phyloP scores from a whole-genome alignment of 495 filamentous ascomycete species.

The Trichocladium uniseriatum region DNA sequence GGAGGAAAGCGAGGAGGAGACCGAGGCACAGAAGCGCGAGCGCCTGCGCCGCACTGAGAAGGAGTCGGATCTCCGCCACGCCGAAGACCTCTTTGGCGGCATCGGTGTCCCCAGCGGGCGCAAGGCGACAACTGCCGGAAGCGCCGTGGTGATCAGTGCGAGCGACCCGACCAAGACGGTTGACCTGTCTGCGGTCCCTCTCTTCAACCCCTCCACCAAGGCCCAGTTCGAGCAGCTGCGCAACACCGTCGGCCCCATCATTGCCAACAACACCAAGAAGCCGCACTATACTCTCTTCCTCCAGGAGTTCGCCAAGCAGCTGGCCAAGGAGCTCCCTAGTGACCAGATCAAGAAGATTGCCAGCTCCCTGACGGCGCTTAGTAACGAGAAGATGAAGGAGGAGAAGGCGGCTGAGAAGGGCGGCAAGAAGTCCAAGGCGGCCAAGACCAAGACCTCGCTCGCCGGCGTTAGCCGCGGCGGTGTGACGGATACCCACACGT shows the following conservation, averaged over 20 bases:
- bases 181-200: conserved; percentile 64
- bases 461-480: conserved; percentile 49
- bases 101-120: conserved; percentile 66
- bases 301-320: conserved; percentile 79
- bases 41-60: conserved; percentile 69
- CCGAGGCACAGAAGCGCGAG: conserved; percentile 59
- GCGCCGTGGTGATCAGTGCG: conserved; percentile 57
- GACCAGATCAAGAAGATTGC: conserved; percentile 93
- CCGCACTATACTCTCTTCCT: conserved; percentile 81
- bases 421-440: conserved; percentile 90
- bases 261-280: conserved; percentile 70
- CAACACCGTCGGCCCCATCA: conserved; percentile 63
- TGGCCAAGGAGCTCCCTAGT: conserved; percentile 79
- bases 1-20: conserved; percentile 57
- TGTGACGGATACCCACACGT: conserved; percentile 58
- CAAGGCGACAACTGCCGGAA: conserved; percentile 43
- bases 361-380: conserved; percentile 68
- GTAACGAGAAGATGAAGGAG: conserved; percentile 99
- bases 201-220: conserved; percentile 88
- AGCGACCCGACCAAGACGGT: conserved; percentile 66
- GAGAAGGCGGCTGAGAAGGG: conserved; percentile 93
- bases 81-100: conserved; percentile 79
- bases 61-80: conserved; percentile 83
- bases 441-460: conserved; percentile 84
- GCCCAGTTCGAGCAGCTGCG: conserved; percentile 69